Base-by-base conservation (phyloP, 495 filamentous ascomycete species). In the Penicillium cataractarum region DNA sequence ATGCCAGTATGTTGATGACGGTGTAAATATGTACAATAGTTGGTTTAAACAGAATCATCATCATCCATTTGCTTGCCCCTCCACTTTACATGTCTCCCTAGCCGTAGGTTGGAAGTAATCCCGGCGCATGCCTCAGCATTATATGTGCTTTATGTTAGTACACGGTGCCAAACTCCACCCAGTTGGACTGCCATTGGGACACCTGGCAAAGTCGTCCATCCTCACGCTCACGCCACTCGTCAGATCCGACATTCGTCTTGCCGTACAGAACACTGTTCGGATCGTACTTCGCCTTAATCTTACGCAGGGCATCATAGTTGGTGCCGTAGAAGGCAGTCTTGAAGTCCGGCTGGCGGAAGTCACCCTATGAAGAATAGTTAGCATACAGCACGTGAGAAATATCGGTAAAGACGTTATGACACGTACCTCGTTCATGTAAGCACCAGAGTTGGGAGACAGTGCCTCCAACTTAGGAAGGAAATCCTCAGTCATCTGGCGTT, bases 1-100 rank as follows among this genome's bases (percentile, higher is more conserved):
- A 96, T 76, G 91, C 91, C 64, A 93, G 88, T 72, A 88, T 97
- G 74, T 83, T 97, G 84, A 88, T 87, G 58, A 96, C 91, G 60
- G 86, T 96, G 62, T 92, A 82, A 69, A 65, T 65, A 62, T 27
- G n/a, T 42, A 52, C 22, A 19, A 35, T 42, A 56, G 27, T 42
- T 15, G 37, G 15, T 46, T 31, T 50, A 21, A 39, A 59, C 22
- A 39, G 19, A 51, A 54, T 35, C n/a, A 54, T 54, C n/a, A 54
- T 54, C 31, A 29, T 50, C 46, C 13, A 29, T 15, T 12, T 29
- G 46, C 26, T 50, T 10, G 46, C 46, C n/a, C 12, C 21, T 22
- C n/a, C 42, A 9, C 12, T 8, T 13, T 6, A 4, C 5, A 22
- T 42, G 3, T 10, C 42, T 21, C 19, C 9, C n/a, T 24, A 24